Percentiles rank a stretch among this genome's conserved stretches.
Conservation (phyloP, 768 basidiomycete species). For the Trametes punicea region DNA sequence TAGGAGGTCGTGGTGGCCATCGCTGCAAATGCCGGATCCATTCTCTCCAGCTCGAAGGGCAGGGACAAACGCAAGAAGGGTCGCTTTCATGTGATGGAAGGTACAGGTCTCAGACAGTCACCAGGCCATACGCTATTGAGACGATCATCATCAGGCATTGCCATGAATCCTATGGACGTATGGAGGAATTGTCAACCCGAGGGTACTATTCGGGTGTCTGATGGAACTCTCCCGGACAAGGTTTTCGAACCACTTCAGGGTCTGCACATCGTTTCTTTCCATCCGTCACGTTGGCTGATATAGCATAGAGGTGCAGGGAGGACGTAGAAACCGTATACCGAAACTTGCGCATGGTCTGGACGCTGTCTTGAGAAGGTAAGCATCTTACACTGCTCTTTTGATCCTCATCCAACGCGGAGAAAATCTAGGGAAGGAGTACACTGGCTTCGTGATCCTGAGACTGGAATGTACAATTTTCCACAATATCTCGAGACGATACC, state of each 20-base stretch:
- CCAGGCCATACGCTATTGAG: no score
- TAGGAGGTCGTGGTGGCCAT: not conserved
- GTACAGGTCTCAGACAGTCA: not conserved
- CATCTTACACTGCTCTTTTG: not conserved
- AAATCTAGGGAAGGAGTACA: constrained; percentile 80
- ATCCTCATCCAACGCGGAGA: not conserved
- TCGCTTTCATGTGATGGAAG: not conserved
- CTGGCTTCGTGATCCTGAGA: constrained; percentile 83
- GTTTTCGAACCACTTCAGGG: constrained; percentile 3
- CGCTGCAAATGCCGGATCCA: no score
- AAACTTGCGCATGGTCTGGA: constrained; percentile 63
- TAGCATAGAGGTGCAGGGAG: constrained; percentile 42
- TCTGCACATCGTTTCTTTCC: not conserved
- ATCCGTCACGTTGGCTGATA: not conserved
- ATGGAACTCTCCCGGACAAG: not conserved
- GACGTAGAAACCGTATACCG: constrained; percentile 50
- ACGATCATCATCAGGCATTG: no score
- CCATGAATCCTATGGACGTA: no score
- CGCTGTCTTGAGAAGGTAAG: constrained; percentile 74
- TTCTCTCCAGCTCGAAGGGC: no score
- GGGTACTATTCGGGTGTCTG: not conserved
- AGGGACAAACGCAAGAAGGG: not conserved
- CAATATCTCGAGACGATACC: constrained; percentile 72
- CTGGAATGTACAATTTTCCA: constrained; percentile 82
- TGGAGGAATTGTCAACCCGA: not conserved